Evolutionary conservation across 345 rosid species (phyloP).

Genomic region (Melaleuca alternifolia): DNA sequence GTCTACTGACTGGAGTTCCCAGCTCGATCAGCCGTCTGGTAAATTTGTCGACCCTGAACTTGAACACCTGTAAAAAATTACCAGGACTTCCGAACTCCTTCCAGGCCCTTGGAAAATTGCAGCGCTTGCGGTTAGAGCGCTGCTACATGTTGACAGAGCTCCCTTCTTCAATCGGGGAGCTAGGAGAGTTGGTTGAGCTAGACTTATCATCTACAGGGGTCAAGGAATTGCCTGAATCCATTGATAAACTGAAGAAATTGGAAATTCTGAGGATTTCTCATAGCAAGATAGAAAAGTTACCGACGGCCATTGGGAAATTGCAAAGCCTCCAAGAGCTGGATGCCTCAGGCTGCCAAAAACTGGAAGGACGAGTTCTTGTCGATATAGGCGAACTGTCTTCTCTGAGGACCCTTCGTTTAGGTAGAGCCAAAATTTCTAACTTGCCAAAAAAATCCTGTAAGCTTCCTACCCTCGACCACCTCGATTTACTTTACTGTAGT

Average conservation of each 20-base stretch:
- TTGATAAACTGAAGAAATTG: background rate
- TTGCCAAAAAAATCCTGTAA: too few species aligned
- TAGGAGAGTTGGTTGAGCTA: background rate
- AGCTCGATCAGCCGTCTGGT: background rate
- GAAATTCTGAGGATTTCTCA: too few species aligned
- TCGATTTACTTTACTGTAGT: too few species aligned
- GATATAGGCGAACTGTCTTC: too few species aligned
- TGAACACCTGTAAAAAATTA: background rate
- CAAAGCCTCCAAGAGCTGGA: background rate
- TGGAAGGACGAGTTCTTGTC: background rate
- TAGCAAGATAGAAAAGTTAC: background rate
- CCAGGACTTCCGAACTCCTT: background rate
- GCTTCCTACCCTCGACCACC: too few species aligned
- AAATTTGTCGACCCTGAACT: background rate
- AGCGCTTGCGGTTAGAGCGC: background rate
- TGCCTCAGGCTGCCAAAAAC: background rate
- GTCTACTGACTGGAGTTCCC: background rate
- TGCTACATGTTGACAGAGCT: background rate
- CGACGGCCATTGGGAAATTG: background rate
- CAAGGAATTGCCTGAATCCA: accelerated
- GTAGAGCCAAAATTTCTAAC: too few species aligned
- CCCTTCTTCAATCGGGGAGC: background rate
- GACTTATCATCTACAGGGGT: background rate
- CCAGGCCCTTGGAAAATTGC: background rate
- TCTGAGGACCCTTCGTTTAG: too few species aligned